Conservation (phyloP, 2,329 filamentous ascomycete species). For the Trichophaea hybrida region DNA sequence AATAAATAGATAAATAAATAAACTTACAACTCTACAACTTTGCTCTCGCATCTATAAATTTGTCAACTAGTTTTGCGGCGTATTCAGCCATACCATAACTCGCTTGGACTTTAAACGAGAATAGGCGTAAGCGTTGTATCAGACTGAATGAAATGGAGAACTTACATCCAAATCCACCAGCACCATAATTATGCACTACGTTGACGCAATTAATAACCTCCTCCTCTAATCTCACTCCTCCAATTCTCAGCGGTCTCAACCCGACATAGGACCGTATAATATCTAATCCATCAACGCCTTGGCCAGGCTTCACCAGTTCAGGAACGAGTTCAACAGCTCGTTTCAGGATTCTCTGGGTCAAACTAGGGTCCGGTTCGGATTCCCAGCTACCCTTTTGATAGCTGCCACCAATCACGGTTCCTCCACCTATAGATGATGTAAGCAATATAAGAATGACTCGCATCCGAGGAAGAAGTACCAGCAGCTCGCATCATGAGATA, state of each 20-base stretch:
- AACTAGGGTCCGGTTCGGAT: slow-evolving; percentile 58
- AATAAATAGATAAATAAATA: too few species aligned
- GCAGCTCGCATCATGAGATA: slow-evolving; percentile 74
- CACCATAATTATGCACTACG: slow-evolving; percentile 71
- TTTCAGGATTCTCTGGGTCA: slow-evolving; percentile 74
- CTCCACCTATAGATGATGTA: slow-evolving; percentile 42
- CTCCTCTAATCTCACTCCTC: slow-evolving; percentile 61
- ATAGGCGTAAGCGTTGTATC: slow-evolving; percentile 9
- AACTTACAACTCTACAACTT: too few species aligned
- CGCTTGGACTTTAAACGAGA: slow-evolving; percentile 33
- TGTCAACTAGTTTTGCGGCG: slow-evolving; percentile 50
- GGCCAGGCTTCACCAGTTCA: slow-evolving; percentile 43
- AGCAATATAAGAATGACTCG: not conserved
- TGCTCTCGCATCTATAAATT: not conserved
- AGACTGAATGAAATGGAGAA: slow-evolving; percentile 2
- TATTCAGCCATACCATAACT: slow-evolving; percentile 56
- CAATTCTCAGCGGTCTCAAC: slow-evolving; percentile 57
- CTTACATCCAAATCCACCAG: slow-evolving; percentile 62
- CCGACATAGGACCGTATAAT: slow-evolving; percentile 73
- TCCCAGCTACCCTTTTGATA: slow-evolving; percentile 73
- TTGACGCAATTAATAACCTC: slow-evolving; percentile 49
- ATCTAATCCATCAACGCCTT: slow-evolving; percentile 57
- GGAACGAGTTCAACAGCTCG: slow-evolving; percentile 53
- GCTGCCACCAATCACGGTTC: slow-evolving; percentile 74
- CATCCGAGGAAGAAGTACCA: slow-evolving; percentile 24